Percentiles rank a stretch among this genome's conserved stretches.
phyloP scores from a whole-genome alignment of 1,284 basidiomycete species.

The Trametes versicolor region DNA sequence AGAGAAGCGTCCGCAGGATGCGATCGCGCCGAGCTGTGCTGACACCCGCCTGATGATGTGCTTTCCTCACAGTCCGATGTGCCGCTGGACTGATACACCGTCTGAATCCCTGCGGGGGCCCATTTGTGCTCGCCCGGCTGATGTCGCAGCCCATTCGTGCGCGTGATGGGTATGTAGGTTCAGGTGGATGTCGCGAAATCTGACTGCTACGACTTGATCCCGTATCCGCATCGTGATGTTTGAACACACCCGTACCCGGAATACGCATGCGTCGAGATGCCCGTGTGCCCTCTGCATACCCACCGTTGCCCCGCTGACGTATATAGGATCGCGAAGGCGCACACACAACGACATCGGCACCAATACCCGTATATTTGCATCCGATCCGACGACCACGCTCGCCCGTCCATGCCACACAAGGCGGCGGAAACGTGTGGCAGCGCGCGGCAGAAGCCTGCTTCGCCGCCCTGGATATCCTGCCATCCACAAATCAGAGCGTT shows the following conservation, averaged over 20 bases:
- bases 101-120: constrained; percentile 1
- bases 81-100: constrained; percentile 16
- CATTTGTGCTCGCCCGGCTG: background rate
- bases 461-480: constrained; percentile 9
- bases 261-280: background rate
- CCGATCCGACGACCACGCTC: constrained; percentile 3
- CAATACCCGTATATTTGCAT: background rate
- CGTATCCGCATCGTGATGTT: constrained; percentile 18
- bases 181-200: constrained; percentile 3
- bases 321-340: background rate
- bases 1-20: constrained; percentile 9
- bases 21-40: constrained; percentile 10
- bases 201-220: constrained; percentile 15
- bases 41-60: constrained; percentile 3
- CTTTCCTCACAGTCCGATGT: constrained; percentile 27
- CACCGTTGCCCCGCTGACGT: background rate
- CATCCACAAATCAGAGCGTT: constrained; percentile 18
- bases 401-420: background rate
- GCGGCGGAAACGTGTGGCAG: constrained; percentile 14
- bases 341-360: constrained; percentile 5
- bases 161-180: background rate
- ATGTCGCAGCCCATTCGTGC: constrained; percentile 4
- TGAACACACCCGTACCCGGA: constrained; percentile 6
- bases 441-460: constrained; percentile 15
- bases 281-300: background rate